phyloP scores from a whole-genome alignment of 2,329 filamentous ascomycete species.

The Calonectria henricotiae region DNA sequence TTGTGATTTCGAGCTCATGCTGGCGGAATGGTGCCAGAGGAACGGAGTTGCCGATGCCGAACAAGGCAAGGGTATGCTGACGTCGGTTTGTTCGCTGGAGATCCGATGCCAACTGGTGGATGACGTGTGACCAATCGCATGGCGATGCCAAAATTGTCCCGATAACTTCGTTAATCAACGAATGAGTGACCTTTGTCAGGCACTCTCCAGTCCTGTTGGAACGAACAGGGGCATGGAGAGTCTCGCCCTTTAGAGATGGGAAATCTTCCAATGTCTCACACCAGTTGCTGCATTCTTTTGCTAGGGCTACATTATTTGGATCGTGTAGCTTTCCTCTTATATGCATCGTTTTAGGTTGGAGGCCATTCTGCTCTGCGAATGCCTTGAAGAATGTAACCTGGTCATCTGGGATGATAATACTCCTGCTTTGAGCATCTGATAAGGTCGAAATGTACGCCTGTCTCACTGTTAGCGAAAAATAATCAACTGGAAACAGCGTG shows the following conservation, averaged over 20 bases:
- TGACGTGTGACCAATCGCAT: constrained; percentile 41
- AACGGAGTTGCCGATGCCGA: constrained; percentile 43
- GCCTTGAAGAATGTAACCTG: constrained; percentile 34
- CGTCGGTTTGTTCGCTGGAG: constrained; percentile 30
- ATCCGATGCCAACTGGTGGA: constrained; percentile 33
- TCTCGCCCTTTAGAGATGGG: constrained; percentile 26
- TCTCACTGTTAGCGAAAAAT: neutral
- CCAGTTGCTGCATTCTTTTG: constrained; percentile 37
- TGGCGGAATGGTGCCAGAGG: constrained; percentile 33
- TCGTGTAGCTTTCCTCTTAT: constrained; percentile 43
- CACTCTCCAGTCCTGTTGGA: constrained; percentile 39
- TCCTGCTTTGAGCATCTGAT: constrained; percentile 38
- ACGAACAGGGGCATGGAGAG: constrained; percentile 32
- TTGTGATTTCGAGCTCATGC: constrained; percentile 37
- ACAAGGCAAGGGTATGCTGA: constrained; percentile 37
- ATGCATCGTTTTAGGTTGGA: constrained; percentile 42
- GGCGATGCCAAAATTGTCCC: constrained; percentile 38
- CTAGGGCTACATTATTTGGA: constrained; percentile 33
- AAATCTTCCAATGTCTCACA: constrained; percentile 13
- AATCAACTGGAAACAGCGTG: neutral
- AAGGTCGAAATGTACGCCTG: constrained; percentile 42
- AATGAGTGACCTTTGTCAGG: constrained; percentile 8
- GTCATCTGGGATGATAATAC: constrained; percentile 37
- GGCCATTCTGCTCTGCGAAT: constrained; percentile 35
- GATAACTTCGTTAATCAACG: constrained; percentile 40